These are phyloP conservation scores for Kluyveromyces siamensis DNA, from an alignment of 805 yeast species.

Conservation along the genomic window DNA sequence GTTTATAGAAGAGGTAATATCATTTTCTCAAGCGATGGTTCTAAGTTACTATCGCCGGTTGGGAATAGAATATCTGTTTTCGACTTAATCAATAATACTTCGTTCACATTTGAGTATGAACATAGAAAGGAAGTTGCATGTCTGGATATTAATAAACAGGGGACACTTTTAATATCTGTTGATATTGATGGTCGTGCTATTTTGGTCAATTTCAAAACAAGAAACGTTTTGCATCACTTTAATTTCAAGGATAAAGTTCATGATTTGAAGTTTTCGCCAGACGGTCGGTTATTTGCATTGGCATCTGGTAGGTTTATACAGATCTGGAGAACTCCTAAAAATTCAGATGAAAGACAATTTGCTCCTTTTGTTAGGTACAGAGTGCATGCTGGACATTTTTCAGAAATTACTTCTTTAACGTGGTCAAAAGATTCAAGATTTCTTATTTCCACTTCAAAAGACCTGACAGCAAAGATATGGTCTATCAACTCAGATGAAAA, in stretches of 20 bases:
- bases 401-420: conserved; percentile 63
- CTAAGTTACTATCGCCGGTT: conserved; percentile 76
- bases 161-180: conserved; percentile 68
- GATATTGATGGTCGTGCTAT: conserved; percentile 93
- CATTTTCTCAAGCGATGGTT: conserved; percentile 79
- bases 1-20: conserved; percentile 92
- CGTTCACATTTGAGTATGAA: conserved; percentile 86
- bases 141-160: conserved; percentile 76
- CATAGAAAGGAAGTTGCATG: conserved; percentile 77
- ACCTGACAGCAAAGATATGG: conserved; percentile 78
- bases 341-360: conserved; percentile 79
- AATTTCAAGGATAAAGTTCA: conserved; percentile 75
- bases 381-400: conserved; percentile 87
- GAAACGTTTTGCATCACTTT: conserved; percentile 87
- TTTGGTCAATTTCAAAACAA: conserved; percentile 70
- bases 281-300: conserved; percentile 79
- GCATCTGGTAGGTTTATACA: conserved; percentile 78
- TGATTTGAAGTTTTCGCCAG: conserved; percentile 78
- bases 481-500: conserved; percentile 64
- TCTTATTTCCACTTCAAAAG: conserved; percentile 78
- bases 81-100: conserved; percentile 73
- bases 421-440: conserved; percentile 93
- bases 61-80: conserved; percentile 89
- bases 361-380: conserved; percentile 92
- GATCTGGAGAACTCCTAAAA: conserved; percentile 86